Percentiles rank a stretch among this genome's conserved stretches.
Conservation (phyloP, 441 rosid species). For the Populus hybrid region DNA sequence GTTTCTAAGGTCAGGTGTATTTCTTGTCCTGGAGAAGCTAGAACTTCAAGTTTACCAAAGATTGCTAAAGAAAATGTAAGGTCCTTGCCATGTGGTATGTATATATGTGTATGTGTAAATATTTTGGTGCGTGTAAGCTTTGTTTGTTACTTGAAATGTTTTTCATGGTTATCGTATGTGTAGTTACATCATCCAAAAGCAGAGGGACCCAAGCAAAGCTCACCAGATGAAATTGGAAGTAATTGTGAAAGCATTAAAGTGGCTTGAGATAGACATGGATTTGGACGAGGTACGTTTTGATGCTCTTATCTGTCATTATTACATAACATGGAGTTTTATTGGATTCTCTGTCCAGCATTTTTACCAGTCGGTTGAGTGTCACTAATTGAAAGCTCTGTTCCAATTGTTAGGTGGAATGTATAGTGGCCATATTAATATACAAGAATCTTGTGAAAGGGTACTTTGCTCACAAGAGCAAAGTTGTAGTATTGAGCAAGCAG, state of each 20-base stretch:
- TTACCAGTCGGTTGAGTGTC: not conserved
- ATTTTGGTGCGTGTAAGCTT: not conserved
- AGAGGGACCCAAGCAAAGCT: slow-evolving; percentile 81
- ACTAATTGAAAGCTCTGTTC: slow-evolving; percentile 7
- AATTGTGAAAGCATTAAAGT: slow-evolving; percentile 75
- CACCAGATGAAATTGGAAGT: slow-evolving; percentile 94
- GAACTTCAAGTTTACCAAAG: slow-evolving; percentile 84
- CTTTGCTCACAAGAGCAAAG: slow-evolving; percentile 93
- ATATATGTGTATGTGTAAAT: not conserved
- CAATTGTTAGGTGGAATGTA: slow-evolving; percentile 76
- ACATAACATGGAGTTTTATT: not conserved
- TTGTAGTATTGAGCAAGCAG: slow-evolving; percentile 92
- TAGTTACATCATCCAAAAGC: slow-evolving; percentile 87
- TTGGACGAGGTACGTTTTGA: slow-evolving; percentile 67
- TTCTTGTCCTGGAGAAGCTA: slow-evolving; percentile 91
- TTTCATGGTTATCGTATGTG: slow-evolving; percentile 1
- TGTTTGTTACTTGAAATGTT: not conserved
- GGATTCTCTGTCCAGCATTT: not conserved
- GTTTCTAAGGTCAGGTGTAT: slow-evolving; percentile 90
- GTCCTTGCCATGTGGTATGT: not conserved
- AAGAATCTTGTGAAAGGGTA: slow-evolving; percentile 87
- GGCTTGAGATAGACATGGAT: slow-evolving; percentile 96
- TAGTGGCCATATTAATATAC: slow-evolving; percentile 79
- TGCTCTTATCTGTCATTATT: not conserved
- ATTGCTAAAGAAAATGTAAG: slow-evolving; percentile 71